Base-by-base conservation (phyloP, 768 basidiomycete genomes). In the Amanita brunnescens region DNA sequence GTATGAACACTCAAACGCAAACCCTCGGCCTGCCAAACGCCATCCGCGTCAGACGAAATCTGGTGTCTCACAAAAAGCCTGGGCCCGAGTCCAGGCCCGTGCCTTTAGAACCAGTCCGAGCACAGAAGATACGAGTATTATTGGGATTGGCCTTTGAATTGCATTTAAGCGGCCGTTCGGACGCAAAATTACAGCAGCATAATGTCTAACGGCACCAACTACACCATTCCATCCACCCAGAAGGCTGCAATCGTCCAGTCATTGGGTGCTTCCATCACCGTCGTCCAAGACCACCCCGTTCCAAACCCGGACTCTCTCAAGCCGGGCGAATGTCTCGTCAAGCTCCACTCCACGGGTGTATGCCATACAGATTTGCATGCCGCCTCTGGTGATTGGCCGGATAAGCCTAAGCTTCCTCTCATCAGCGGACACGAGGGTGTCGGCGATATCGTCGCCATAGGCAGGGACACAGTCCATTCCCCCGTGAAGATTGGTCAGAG, bases 381-480 rank as follows among this genome's bases (percentile, higher is more conserved):
- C 23, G 78, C 78, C 33, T 66, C 76, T 34, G 80, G 78, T 39
- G 91, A 93, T 62, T 93, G 92, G 92, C 91, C 91, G 0, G 52
- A 87, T 8, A 65, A 74, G n/a, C 72, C 79, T 30, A 77, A 71
- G 47, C 71, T 72, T 1, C 85, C 85, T 0, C 77, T 90, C 43
- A 78, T 91, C 51, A 87, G 87, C 13, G 88, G 91, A 0, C 91
- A 92, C 61, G 85, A 91, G 67, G 91, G 90, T 56, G 87, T 89
- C 10, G 90, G 91, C 14, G 69, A 74, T 38, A 68, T 95, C 49
- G 84, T 92, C 37, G 91, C 90, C 21, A 87, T 93, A 58, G 90
- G 80, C 20, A 71, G 75, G 6, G 67, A 83, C 62, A 85, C 87
- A 0, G 55, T 65, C 18, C 49, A 71, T 42, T 80, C 77, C 9